Evolutionary conservation across 345 rosid species (phyloP).

Genomic region (Brassica rapa): DNA sequence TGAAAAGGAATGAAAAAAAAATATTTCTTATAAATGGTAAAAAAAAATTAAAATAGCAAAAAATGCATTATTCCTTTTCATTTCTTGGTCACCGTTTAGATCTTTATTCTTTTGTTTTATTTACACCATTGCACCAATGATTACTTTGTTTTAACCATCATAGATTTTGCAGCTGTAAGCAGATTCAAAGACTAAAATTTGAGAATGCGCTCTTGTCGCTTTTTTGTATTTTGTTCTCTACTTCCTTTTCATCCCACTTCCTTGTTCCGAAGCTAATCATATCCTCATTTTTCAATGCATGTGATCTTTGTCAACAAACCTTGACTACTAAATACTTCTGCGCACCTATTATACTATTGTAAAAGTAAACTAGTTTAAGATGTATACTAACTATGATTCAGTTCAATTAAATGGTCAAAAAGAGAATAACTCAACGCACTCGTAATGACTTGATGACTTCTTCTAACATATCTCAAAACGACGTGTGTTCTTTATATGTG

Average conservation of each 20-base stretch:
- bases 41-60: too few species aligned
- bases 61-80: too few species aligned
- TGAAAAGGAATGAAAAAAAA: too few species aligned
- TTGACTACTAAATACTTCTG: conserved; percentile 23
- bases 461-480: conserved; percentile 9
- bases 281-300: conserved; percentile 35
- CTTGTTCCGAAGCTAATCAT: conserved; percentile 31
- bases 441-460: conserved; percentile 2
- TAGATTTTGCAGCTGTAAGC: conserved; percentile 32
- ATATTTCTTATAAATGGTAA: too few species aligned
- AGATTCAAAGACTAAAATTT: conserved; percentile 1
- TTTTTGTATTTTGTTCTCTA: conserved; percentile 8
- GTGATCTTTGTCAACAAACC: conserved; percentile 34
- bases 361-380: conserved; percentile 5
- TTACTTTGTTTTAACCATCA: conserved; percentile 24
- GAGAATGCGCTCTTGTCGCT: conserved; percentile 26
- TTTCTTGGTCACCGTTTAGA: too few species aligned
- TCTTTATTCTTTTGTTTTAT: background rate
- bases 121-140: conserved; percentile 20
- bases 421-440: background rate
- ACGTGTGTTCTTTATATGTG: background rate
- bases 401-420: conserved; percentile 24
- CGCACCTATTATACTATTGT: conserved; percentile 13
- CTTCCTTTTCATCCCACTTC: conserved; percentile 17
- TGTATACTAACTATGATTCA: background rate